Evolutionary conservation across 2,329 filamentous ascomycete genomes (phyloP).

Genomic region (Penicillium hordei): DNA sequence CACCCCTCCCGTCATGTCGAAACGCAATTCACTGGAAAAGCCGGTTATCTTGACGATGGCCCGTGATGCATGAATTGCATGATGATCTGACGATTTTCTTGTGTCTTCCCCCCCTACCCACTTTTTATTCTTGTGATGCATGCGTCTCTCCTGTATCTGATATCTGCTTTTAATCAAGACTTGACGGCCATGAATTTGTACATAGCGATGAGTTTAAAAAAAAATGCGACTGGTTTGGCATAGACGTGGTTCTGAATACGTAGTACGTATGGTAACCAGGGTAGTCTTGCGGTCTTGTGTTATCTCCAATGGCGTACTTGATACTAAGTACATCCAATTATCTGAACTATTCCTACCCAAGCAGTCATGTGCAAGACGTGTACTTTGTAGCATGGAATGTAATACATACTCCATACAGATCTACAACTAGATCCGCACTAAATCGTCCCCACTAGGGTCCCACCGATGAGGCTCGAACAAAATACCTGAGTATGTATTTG

Average conservation of each 20-base stretch:
- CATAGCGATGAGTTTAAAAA: constrained; percentile 19
- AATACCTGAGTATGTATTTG: too few species aligned
- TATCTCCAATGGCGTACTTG: too few species aligned
- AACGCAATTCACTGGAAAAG: constrained; percentile 5
- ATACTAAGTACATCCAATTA: too few species aligned
- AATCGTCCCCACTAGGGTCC: too few species aligned
- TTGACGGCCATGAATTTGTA: constrained; percentile 23
- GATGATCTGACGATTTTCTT: constrained; percentile 22
- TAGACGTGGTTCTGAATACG: constrained; percentile 6
- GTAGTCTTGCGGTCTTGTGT: too few species aligned
- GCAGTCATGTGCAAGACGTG: too few species aligned
- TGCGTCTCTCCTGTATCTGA: constrained; percentile 21
- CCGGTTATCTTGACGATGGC: constrained; percentile 25
- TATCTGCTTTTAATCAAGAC: constrained; percentile 27
- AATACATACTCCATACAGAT: too few species aligned
- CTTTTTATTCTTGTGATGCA: constrained; percentile 20
- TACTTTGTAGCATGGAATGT: too few species aligned
- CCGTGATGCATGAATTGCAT: constrained; percentile 18
- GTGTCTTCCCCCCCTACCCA: neutral
- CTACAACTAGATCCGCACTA: too few species aligned
- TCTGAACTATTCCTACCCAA: too few species aligned
- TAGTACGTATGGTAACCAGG: too few species aligned
- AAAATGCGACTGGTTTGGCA: constrained; percentile 20
- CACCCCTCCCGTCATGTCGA: constrained; percentile 18
- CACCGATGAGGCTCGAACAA: too few species aligned